These are phyloP conservation scores for Huntiella decipiens DNA, from an alignment of 2,329 filamentous ascomycete genomes.

Conservation along the genomic window DNA sequence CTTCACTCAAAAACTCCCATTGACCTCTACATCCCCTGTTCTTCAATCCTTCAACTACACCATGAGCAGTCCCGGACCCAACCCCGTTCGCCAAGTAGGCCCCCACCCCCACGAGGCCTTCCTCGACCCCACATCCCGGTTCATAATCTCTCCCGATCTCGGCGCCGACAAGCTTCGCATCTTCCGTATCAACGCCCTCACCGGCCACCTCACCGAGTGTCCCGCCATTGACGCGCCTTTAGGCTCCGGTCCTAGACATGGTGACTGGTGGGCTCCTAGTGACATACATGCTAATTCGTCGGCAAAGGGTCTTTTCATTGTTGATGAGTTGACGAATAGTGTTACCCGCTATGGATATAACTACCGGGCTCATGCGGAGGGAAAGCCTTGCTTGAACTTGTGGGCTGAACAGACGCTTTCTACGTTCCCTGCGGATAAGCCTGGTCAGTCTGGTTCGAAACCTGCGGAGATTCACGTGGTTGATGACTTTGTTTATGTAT, in stretches of 20 bases:
- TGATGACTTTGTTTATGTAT: slow-evolving; percentile 38
- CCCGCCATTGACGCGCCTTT: slow-evolving; percentile 22
- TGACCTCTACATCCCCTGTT: slow-evolving; percentile 16
- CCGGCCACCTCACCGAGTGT: slow-evolving; percentile 27
- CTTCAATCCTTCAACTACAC: slow-evolving; percentile 23
- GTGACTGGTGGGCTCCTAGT: slow-evolving; percentile 26
- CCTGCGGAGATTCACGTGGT: slow-evolving; percentile 34
- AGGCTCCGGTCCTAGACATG: slow-evolving; percentile 35
- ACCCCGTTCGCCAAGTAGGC: slow-evolving; percentile 30
- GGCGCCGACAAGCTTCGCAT: slow-evolving; percentile 35
- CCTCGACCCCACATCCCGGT: slow-evolving; percentile 28
- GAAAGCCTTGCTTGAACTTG: slow-evolving; percentile 26
- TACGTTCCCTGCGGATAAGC: slow-evolving; percentile 25
- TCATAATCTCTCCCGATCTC: slow-evolving; percentile 31
- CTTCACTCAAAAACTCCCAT: slow-evolving; percentile 25
- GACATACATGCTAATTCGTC: slow-evolving; percentile 12
- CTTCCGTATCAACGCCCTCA: slow-evolving; percentile 27
- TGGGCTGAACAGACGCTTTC: slow-evolving; percentile 25
- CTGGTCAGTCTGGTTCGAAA: slow-evolving; percentile 27
- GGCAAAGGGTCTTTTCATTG: slow-evolving; percentile 18
- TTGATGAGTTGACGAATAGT: slow-evolving; percentile 31
- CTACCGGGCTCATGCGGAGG: slow-evolving; percentile 21
- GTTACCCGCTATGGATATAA: slow-evolving; percentile 29
- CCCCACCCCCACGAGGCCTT: slow-evolving; percentile 35
- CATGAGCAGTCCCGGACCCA: slow-evolving; percentile 23